A percentile compares a stretch with the other conserved stretches of the same genome.
These are phyloP conservation scores for Chlorencoelia australis DNA, from an alignment of 2,329 filamentous ascomycete genomes.

Conservation along the genomic window DNA sequence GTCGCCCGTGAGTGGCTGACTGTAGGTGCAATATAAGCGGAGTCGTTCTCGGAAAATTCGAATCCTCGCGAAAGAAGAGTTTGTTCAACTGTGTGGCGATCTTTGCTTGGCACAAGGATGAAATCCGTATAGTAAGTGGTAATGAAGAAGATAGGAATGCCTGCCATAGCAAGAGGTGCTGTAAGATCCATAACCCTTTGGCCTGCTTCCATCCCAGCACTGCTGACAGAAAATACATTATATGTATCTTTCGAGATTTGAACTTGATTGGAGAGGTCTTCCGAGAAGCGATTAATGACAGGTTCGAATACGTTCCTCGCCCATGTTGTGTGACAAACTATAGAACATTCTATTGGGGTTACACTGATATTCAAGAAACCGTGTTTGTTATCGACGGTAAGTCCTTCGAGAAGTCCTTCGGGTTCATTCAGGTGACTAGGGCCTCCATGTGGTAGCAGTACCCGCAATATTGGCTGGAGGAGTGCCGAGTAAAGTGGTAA, in stretches of 20 bases:
- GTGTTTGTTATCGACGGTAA: slow-evolving; percentile 48
- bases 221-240: slow-evolving; percentile 80
- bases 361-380: slow-evolving; percentile 89
- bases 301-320: slow-evolving; percentile 68
- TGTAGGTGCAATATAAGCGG: slow-evolving; percentile 51
- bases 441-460: slow-evolving; percentile 60
- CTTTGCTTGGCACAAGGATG: slow-evolving; percentile 75
- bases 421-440: slow-evolving; percentile 23
- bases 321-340: slow-evolving; percentile 74
- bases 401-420: slow-evolving; percentile 33
- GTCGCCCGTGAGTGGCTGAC: slow-evolving; percentile 27
- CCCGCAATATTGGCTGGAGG: slow-evolving; percentile 75
- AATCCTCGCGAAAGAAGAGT: slow-evolving; percentile 74
- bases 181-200: slow-evolving; percentile 87
- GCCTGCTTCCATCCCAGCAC: slow-evolving; percentile 81
- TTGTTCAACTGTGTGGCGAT: slow-evolving; percentile 62
- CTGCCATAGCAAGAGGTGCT: slow-evolving; percentile 79
- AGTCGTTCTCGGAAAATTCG: slow-evolving; percentile 65
- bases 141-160: slow-evolving; percentile 96
- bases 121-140: slow-evolving; percentile 98
- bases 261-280: slow-evolving; percentile 42
- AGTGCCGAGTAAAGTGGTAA: slow-evolving; percentile 67
- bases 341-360: slow-evolving; percentile 83
- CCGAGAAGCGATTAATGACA: slow-evolving; percentile 53
- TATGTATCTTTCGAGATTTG: slow-evolving; percentile 76